Conservation (phyloP, 2,329 filamentous ascomycete species). For the Alternaria longipes region DNA sequence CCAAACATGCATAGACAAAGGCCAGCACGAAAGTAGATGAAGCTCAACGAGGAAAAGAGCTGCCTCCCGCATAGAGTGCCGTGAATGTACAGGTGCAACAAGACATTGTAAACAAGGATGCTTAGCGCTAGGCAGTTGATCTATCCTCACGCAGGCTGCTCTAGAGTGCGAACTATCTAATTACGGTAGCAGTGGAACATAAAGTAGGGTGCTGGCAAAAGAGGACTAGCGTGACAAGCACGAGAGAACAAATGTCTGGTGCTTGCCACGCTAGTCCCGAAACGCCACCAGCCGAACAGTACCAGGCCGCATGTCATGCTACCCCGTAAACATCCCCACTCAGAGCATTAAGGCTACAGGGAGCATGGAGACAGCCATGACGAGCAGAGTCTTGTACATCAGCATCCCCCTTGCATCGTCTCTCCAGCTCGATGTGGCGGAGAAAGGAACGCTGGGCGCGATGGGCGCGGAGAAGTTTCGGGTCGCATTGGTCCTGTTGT, state of each 20-base stretch:
- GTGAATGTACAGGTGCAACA: neutral
- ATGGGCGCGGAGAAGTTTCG: constrained; percentile 14
- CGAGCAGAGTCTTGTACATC: constrained; percentile 9
- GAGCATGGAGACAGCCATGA: constrained; percentile 9
- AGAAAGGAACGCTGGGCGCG: constrained; percentile 12
- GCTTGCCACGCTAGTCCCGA: constrained; percentile 1
- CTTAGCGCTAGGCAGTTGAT: neutral
- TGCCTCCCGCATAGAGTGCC: neutral
- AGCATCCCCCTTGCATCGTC: constrained; percentile 1
- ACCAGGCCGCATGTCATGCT: constrained; percentile 9
- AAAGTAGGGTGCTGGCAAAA: neutral
- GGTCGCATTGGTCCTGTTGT: constrained; percentile 17
- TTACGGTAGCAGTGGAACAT: neutral
- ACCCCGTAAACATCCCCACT: constrained; percentile 5
- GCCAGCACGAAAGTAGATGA: neutral
- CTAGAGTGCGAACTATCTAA: neutral
- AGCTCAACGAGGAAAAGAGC: neutral
- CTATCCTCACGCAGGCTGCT: neutral
- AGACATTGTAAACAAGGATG: neutral
- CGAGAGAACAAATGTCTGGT: neutral
- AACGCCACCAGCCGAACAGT: constrained; percentile 8
- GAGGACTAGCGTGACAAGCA: neutral
- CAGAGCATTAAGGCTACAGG: constrained; percentile 11
- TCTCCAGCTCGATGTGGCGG: constrained; percentile 8
- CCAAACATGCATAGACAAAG: neutral